Evolutionary conservation across 2,329 filamentous ascomycete species (phyloP).

Genomic region (Colletotrichum paranaense): DNA sequence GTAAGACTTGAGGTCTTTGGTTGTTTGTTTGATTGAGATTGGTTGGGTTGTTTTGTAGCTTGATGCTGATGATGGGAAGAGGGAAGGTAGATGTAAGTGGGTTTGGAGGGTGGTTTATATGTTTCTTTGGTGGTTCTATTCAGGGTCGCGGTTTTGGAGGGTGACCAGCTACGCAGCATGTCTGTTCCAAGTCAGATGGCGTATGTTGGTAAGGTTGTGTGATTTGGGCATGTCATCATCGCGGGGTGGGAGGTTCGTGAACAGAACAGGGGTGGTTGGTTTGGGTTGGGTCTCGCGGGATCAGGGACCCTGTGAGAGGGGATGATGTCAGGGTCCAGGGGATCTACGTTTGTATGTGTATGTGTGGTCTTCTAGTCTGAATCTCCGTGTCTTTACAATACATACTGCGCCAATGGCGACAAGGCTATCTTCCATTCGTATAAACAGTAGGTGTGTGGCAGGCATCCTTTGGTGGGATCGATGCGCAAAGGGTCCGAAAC

Average conservation of each 20-base stretch:
- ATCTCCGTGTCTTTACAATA: neutral
- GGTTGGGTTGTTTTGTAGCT: conserved; percentile 11
- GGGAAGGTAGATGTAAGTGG: neutral
- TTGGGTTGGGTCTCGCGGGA: neutral
- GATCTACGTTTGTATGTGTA: conserved; percentile 16
- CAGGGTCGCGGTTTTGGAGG: neutral
- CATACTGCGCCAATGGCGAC: neutral
- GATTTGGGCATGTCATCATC: conserved; percentile 31
- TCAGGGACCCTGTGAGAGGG: conserved; percentile 6
- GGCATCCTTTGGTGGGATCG: neutral
- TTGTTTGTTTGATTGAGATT: conserved; percentile 9
- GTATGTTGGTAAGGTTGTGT: neutral
- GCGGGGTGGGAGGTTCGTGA: neutral
- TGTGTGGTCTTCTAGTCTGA: too few species aligned
- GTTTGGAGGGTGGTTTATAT: conserved; percentile 31
- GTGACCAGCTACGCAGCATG: neutral
- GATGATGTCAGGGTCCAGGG: conserved; percentile 31
- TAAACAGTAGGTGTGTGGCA: neutral
- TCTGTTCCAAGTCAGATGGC: neutral
- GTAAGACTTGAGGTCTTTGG: conserved; percentile 12
- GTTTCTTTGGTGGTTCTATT: conserved; percentile 6
- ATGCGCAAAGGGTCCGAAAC: conserved; percentile 33
- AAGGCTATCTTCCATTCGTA: neutral
- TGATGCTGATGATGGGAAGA: conserved; percentile 22
- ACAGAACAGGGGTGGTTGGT: neutral